A percentile compares a stretch with the other conserved stretches of the same genome.
phyloP scores from a whole-genome alignment of 441 rosid genomes.

The Pelargonium cotyledonis region DNA sequence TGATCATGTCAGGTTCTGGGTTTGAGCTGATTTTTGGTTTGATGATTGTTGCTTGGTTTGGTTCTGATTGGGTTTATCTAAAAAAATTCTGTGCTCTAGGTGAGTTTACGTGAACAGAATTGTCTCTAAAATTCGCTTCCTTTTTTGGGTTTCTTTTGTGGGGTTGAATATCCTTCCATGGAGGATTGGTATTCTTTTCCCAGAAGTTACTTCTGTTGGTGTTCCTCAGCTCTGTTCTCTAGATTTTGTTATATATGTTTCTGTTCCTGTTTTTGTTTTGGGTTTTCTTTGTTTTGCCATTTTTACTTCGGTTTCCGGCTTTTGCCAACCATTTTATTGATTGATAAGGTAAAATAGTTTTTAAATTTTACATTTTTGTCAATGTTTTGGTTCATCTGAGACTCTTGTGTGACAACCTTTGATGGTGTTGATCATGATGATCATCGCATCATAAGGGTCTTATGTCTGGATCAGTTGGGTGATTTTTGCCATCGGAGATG shows the following conservation, averaged over 20 bases:
- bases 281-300: conserved; percentile 16
- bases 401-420: conserved; percentile 13
- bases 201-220: conserved; percentile 37
- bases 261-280: conserved; percentile 9
- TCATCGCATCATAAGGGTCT: too few relatives aligned
- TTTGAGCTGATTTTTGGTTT: conserved; percentile 25
- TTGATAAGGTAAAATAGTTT: conserved; percentile 14
- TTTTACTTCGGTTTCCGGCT: not conserved
- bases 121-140: conserved; percentile 37
- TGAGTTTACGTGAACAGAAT: conserved; percentile 54
- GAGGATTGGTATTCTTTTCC: conserved; percentile 42
- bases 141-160: conserved; percentile 34
- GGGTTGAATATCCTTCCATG: conserved; percentile 42
- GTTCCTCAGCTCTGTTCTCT: conserved; percentile 7
- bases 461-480: not conserved
- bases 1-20: conserved; percentile 23
- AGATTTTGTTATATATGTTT: conserved; percentile 18
- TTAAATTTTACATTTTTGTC: not conserved
- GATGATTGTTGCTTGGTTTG: conserved; percentile 18
- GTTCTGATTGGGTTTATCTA: conserved; percentile 37
- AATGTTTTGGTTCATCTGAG: not conserved
- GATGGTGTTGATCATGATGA: not conserved
- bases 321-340: conserved; percentile 12
- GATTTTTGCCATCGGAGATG: not conserved
- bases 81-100: conserved; percentile 25